Conservation (phyloP, 1,284 basidiomycete genomes). For the Rhodotorula sp. region DNA sequence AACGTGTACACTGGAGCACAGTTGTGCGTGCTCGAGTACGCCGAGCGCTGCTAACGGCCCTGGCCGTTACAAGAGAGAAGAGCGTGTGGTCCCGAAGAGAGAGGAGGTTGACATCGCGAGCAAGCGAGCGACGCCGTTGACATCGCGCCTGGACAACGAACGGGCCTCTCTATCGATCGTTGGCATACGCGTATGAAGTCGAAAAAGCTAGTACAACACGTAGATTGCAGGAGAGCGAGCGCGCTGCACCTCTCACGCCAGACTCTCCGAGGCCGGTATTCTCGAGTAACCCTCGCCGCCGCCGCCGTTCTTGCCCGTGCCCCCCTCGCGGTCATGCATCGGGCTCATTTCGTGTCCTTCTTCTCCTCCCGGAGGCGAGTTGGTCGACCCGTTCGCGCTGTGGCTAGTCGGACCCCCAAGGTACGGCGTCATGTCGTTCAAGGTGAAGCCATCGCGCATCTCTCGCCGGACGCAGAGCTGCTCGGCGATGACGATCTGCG, state of each 20-base stretch:
- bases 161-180: no score
- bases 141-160: no score
- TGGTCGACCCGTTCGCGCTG: not conserved
- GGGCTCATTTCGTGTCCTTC: not conserved
- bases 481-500: slow-evolving; percentile 79
- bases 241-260: not conserved
- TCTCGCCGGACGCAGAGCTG: slow-evolving; percentile 86
- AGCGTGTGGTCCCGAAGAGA: no score
- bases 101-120: no score
- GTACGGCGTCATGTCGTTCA: slow-evolving; percentile 22
- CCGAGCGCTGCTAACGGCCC: no score
- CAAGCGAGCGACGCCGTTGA: no score
- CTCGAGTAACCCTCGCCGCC: slow-evolving; percentile 1
- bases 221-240: not conserved
- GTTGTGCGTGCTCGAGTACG: no score
- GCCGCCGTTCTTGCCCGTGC: not conserved
- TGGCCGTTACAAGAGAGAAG: no score
- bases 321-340: not conserved
- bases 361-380: no score
- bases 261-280: slow-evolving; percentile 6
- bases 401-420: slow-evolving; percentile 4
- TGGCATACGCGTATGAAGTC: no score
- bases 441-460: slow-evolving; percentile 73
- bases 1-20: no score
- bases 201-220: not conserved